Evolutionary conservation across 2,329 filamentous ascomycete species (phyloP).

Genomic region (Fusarium ramigenum): DNA sequence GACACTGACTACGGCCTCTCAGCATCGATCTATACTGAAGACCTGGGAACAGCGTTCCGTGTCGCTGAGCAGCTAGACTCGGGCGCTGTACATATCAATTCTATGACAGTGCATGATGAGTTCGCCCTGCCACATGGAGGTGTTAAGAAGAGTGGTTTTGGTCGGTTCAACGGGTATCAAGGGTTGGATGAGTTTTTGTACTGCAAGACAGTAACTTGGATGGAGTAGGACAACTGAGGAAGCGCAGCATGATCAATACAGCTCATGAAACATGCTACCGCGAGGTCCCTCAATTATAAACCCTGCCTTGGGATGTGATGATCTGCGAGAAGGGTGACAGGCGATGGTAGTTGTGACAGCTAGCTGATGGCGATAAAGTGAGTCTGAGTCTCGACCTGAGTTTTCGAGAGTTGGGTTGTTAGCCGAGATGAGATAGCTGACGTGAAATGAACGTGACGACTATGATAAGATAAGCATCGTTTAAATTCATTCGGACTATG

Average conservation of each 20-base stretch:
- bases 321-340: too few relatives aligned
- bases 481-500: not conserved
- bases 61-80: not conserved
- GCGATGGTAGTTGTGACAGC: too few relatives aligned
- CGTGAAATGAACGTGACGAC: not conserved
- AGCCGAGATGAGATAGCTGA: not conserved
- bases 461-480: not conserved
- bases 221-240: not conserved
- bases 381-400: not conserved
- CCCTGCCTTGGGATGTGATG: not conserved
- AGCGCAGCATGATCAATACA: not conserved
- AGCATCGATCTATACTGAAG: not conserved
- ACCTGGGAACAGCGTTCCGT: not conserved
- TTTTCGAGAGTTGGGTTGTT: fast-evolving
- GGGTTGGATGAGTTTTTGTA: not conserved
- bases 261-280: too few relatives aligned
- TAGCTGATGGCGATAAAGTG: not conserved
- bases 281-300: not conserved
- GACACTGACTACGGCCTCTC: not conserved
- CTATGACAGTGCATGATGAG: not conserved
- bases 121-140: not conserved
- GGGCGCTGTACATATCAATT: not conserved
- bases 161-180: not conserved
- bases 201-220: not conserved
- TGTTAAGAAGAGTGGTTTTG: not conserved